phyloP scores from a whole-genome alignment of 495 filamentous ascomycete species.

The Lasiosphaeria hispida region DNA sequence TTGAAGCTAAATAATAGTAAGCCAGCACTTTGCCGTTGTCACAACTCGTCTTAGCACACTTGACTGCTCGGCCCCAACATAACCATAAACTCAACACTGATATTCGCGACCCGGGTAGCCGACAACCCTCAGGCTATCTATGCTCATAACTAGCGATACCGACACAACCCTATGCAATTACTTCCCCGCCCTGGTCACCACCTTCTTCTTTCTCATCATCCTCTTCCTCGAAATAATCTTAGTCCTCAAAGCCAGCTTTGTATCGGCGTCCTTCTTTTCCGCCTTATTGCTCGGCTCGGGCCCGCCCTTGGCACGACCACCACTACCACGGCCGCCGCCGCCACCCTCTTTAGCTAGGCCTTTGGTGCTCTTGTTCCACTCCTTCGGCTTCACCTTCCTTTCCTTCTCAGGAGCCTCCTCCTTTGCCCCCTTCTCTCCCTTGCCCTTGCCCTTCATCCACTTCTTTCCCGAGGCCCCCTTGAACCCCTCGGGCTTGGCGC shows the following conservation, averaged over 20 bases:
- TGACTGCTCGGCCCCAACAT: too few species aligned
- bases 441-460: constrained; percentile 9
- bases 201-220: constrained; percentile 52
- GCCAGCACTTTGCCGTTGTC: too few species aligned
- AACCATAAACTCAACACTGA: too few species aligned
- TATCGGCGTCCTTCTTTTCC: constrained; percentile 28
- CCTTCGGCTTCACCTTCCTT: constrained; percentile 23
- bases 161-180: constrained; percentile 5
- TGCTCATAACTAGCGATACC: too few species aligned
- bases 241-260: constrained; percentile 41
- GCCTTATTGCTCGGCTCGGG: constrained; percentile 18
- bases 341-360: background rate
- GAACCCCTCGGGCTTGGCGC: background rate
- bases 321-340: too few species aligned
- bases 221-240: constrained; percentile 50
- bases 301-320: constrained; percentile 1
- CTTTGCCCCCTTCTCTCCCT: constrained; percentile 16
- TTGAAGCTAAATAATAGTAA: too few species aligned
- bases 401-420: constrained; percentile 12
- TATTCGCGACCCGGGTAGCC: too few species aligned
- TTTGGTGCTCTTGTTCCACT: constrained; percentile 6
- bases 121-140: too few species aligned
- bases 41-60: too few species aligned
- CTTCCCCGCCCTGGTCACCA: constrained; percentile 28
- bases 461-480: constrained; percentile 6